Conservation (phyloP, 2,329 filamentous ascomycete species). For the Ophiostoma triangulosporum region DNA sequence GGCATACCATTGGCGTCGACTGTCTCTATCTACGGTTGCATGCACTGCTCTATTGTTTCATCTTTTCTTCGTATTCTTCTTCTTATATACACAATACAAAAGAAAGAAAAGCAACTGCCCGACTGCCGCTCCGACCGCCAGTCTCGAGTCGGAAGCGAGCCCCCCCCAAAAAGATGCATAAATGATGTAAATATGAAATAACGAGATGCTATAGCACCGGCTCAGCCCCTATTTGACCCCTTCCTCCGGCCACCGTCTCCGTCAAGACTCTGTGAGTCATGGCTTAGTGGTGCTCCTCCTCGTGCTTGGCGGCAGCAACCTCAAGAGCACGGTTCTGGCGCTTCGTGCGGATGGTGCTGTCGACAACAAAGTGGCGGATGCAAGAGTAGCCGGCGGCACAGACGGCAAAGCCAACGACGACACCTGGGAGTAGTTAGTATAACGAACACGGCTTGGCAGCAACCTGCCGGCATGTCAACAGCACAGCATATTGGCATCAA, state of each 20-base stretch:
- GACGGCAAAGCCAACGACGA: constrained; percentile 79
- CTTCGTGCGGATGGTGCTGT: constrained; percentile 83
- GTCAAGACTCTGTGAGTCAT: background rate
- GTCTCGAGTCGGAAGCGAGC: background rate
- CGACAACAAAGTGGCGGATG: constrained; percentile 66
- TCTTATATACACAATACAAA: constrained; percentile 2
- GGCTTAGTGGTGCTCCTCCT: constrained; percentile 15
- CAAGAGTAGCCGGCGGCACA: constrained; percentile 71
- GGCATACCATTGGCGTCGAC: background rate
- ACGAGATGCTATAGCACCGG: background rate
- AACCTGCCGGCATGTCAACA: background rate
- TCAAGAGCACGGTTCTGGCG: constrained; percentile 48
- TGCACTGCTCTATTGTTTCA: background rate
- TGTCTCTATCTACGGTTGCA: background rate
- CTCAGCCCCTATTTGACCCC: background rate
- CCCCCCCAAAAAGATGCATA: constrained; percentile 1
- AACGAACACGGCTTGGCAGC: background rate
- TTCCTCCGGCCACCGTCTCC: background rate
- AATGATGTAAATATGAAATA: background rate
- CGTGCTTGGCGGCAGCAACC: constrained; percentile 23
- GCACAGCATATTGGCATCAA: background rate
- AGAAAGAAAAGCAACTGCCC: background rate
- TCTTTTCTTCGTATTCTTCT: background rate
- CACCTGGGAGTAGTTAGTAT: constrained; percentile 36
- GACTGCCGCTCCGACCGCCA: background rate